Conservation (phyloP, 2,329 filamentous ascomycete species). For the Sordariomycetes sp. region DNA sequence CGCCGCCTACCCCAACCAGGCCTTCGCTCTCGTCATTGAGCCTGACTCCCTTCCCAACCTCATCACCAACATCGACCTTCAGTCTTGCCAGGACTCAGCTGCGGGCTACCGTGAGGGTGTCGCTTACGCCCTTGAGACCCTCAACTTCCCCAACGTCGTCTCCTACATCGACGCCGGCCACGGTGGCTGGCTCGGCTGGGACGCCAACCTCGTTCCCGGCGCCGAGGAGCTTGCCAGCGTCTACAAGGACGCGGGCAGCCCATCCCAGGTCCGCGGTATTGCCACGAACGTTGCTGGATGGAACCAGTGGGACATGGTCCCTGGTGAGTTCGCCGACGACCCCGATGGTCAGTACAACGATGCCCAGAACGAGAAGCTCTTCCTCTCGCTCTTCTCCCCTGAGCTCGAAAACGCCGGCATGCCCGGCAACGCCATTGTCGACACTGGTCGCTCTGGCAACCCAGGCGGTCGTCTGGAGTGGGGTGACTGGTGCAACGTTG, state of each 20-base stretch:
- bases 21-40: conserved; percentile 36
- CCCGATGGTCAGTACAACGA: conserved; percentile 29
- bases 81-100: conserved; percentile 44
- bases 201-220: conserved; percentile 41
- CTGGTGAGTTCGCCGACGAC: conserved; percentile 30
- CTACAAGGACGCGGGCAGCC: conserved; percentile 25
- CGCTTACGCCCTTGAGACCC: conserved; percentile 43
- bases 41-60: conserved; percentile 55
- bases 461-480: conserved; percentile 31
- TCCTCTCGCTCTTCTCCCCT: conserved; percentile 28
- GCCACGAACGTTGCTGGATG: conserved; percentile 30
- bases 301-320: conserved; percentile 27
- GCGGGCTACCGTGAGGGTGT: conserved; percentile 30
- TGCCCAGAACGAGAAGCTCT: conserved; percentile 32
- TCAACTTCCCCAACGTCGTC: conserved; percentile 52
- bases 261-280: conserved; percentile 26
- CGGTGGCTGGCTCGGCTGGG: conserved; percentile 56
- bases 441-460: conserved; percentile 30
- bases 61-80: conserved; percentile 47
- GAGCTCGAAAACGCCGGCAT: conserved; percentile 26
- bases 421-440: conserved; percentile 32
- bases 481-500: conserved; percentile 53
- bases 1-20: conserved; percentile 42
- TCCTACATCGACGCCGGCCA: conserved; percentile 58
- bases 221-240: conserved; percentile 27